A percentile compares a stretch with the other conserved stretches of the same genome.
These are phyloP conservation scores for Rhododendron mucronatum DNA, from an alignment of 148 eudicot species.

Conservation along the genomic window DNA sequence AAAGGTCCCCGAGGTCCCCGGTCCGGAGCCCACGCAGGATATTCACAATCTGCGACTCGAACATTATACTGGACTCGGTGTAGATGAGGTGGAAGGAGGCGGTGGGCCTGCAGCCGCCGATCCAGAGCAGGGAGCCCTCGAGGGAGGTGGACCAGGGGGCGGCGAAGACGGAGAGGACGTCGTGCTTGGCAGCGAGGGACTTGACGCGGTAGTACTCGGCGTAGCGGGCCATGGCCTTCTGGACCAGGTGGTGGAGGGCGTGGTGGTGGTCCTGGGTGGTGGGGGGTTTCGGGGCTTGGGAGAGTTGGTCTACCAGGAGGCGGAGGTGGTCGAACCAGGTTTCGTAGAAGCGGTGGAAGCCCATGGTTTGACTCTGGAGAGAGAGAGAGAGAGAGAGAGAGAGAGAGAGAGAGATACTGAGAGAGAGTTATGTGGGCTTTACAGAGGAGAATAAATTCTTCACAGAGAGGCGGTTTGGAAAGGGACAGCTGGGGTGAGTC, in stretches of 20 bases:
- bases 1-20: conserved; percentile 73
- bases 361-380: neutral
- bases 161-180: conserved; percentile 43
- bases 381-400: neutral
- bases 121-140: conserved; percentile 74
- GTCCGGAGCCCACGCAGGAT: conserved; percentile 50
- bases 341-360: conserved; percentile 48
- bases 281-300: conserved; percentile 30
- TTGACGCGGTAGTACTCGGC: conserved; percentile 47
- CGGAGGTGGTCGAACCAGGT: conserved; percentile 62
- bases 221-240: conserved; percentile 43
- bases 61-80: conserved; percentile 62
- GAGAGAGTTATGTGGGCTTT: neutral
- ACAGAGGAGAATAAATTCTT: too few species aligned
- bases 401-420: neutral
- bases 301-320: conserved; percentile 35
- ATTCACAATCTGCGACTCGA: conserved; percentile 50
- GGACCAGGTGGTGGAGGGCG: conserved; percentile 29
- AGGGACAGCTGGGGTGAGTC: too few species aligned
- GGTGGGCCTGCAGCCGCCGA: conserved; percentile 87
- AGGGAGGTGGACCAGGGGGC: conserved; percentile 68
- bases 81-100: conserved; percentile 74
- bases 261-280: conserved; percentile 25
- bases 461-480: neutral
- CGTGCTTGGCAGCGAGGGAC: conserved; percentile 27